Base-by-base conservation (phyloP, 108 stramenopile genomes). In the Nitzschia palea region DNA sequence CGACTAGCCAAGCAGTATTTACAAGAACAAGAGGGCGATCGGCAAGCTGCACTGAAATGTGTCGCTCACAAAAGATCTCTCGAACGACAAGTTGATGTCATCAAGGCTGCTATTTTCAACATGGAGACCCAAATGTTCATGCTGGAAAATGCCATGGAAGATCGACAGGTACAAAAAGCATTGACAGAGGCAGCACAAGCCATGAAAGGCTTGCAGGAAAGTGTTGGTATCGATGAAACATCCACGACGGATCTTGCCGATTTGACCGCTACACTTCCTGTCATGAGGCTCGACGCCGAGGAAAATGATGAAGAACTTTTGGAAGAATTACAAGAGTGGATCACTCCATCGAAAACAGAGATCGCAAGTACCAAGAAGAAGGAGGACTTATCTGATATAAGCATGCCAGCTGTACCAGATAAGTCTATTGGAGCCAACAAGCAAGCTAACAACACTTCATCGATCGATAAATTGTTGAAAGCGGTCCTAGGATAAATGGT, bases 101-200 rank as follows among this genome's bases (percentile, higher is more conserved):
- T 52, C 58, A 77, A 77, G 48, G 54, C 45, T 25, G 76, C 76
- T n/a, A 51, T 77, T 33, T 77, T 77, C 61, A 64, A 68, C 40
- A 77, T 77, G 76, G 76, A 77, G 55, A 77, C 76, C 2, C 76
- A 77, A 77, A 66, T 77, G 55, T 65, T 77, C 36, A 61, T 70
- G 58, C 26, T 77, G 31, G 76, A 77, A 65, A 64, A 62, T 43
- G 76, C 76, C 43, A 54, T 77, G 45, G 76, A 77, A 54, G 58
- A 66, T 51, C 67, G 69, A 28, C 65, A 77, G 35, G 76, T 77
- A 0, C 37, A 61, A n/a, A 69, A 55, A 52, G 70, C 70, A 18
- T 27, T 77, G 57, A 44, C 59, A 9, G 69, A 68, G 37, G 76
- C 76, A 20, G 27, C 63, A n/a, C 15, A 42, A 6, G 76, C 76